A percentile compares a stretch with the other conserved stretches of the same genome.
These are phyloP conservation scores for Cyphellophora attinorum DNA, from an alignment of 2,329 filamentous ascomycete genomes.

Conservation along the genomic window DNA sequence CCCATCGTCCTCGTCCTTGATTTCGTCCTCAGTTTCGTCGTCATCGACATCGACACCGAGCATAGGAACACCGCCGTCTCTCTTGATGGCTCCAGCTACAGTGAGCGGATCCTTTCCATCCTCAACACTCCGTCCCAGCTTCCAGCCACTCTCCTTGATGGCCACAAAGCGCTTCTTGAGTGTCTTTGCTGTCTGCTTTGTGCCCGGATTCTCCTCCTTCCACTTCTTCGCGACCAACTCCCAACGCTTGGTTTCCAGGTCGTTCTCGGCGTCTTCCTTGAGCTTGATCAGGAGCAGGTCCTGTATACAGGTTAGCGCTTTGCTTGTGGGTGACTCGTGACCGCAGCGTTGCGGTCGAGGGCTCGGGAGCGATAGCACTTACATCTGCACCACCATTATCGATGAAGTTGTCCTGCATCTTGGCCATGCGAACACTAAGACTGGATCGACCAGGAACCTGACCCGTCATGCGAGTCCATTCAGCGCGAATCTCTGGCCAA, in stretches of 20 bases:
- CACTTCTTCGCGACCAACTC: constrained; percentile 1
- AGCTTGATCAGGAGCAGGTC: background rate
- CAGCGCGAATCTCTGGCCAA: constrained; percentile 4
- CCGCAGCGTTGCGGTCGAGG: too few species aligned
- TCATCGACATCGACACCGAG: background rate
- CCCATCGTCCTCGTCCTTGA: background rate
- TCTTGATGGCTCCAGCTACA: too few species aligned
- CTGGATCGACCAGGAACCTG: background rate
- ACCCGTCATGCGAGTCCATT: constrained; percentile 4
- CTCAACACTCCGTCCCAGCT: too few species aligned
- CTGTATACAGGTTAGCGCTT: background rate
- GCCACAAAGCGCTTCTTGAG: background rate
- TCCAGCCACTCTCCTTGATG: constrained; percentile 1
- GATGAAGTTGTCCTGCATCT: constrained; percentile 7
- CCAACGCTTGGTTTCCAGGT: background rate
- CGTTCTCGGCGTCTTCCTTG: background rate
- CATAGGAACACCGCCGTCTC: too few species aligned
- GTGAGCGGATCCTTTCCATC: too few species aligned
- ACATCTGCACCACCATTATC: constrained; percentile 5
- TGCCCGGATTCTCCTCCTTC: background rate
- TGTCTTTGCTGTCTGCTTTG: background rate
- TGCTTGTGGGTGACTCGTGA: too few species aligned
- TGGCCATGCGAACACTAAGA: constrained; percentile 4
- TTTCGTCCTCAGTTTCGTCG: background rate
- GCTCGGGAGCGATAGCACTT: constrained; percentile 1